These are phyloP conservation scores for Tardiomyces blankii DNA, from an alignment of 1,139 yeast species.

Conservation along the genomic window DNA sequence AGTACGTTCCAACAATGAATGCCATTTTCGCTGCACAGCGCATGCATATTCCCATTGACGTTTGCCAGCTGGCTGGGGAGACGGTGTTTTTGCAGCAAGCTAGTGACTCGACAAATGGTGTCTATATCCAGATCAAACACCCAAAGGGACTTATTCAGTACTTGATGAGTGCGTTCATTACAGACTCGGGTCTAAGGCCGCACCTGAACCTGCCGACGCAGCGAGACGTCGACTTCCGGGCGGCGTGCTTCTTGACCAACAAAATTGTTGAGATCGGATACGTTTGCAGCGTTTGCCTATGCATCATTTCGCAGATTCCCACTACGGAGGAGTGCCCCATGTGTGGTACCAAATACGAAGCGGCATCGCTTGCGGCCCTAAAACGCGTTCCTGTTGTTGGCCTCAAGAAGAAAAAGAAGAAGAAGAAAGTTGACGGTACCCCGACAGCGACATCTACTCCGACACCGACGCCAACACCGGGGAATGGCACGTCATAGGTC, in stretches of 20 bases:
- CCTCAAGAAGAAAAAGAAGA: conserved; percentile 32
- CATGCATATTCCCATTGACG: conserved; percentile 80
- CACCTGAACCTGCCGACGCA: conserved; percentile 74
- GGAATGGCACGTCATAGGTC: no score
- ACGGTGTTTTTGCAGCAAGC: conserved; percentile 93
- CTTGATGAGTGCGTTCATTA: conserved; percentile 49
- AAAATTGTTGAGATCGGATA: conserved; percentile 85
- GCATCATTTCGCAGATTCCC: conserved; percentile 44
- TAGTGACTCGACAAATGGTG: conserved; percentile 88
- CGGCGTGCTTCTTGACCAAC: conserved; percentile 87
- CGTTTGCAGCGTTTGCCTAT: conserved; percentile 91
- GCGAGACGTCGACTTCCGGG: conserved; percentile 82
- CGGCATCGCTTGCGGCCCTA: conserved; percentile 44
- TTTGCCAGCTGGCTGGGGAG: conserved; percentile 68
- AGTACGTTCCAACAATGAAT: conserved; percentile 92
- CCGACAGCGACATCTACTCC: background rate
- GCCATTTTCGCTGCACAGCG: conserved; percentile 94
- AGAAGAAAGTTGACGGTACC: conserved; percentile 15
- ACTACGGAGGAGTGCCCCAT: conserved; percentile 50
- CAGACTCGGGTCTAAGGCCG: conserved; percentile 73
- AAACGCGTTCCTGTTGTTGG: conserved; percentile 45
- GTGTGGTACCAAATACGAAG: conserved; percentile 50
- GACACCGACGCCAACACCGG: no score
- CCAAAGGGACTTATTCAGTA: conserved; percentile 75
- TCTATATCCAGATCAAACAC: conserved; percentile 62